Conservation (phyloP, 768 basidiomycete genomes). For the Tylopilus cervinicoccineus region DNA sequence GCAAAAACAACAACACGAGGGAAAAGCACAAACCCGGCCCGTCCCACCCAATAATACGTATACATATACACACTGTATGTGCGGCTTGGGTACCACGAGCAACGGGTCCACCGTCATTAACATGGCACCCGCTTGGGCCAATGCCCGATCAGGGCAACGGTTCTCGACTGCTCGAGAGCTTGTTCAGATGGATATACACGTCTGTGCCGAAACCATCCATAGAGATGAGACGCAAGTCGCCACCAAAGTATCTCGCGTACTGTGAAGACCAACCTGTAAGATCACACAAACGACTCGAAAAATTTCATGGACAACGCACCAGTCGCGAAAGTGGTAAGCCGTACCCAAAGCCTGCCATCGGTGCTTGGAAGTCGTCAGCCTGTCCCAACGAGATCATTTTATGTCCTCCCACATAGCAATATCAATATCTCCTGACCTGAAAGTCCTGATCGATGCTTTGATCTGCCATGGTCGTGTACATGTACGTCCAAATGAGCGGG, state of each 20-base stretch:
- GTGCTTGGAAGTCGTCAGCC: constrained; percentile 90
- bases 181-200: constrained; percentile 89
- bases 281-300: neutral
- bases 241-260: constrained; percentile 96
- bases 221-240: constrained; percentile 90
- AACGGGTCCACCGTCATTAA: neutral
- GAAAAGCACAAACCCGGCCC: neutral
- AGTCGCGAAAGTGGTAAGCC: constrained; percentile 89
- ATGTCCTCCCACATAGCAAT: too few relatives aligned
- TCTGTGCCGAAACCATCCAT: constrained; percentile 99
- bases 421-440: constrained; percentile 20
- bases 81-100: neutral
- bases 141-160: constrained; percentile 16
- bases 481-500: constrained; percentile 97
- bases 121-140: neutral
- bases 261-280: constrained; percentile 24
- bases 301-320: constrained; percentile 42
- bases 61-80: neutral
- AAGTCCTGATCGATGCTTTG: constrained; percentile 75
- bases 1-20: neutral
- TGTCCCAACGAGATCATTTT: constrained; percentile 22
- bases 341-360: constrained; percentile 97
- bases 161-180: constrained; percentile 52
- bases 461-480: constrained; percentile 84
- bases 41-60: neutral